Evolutionary conservation across 495 filamentous ascomycete genomes (phyloP).

Genomic region (Podospora pseudopauciseta): DNA sequence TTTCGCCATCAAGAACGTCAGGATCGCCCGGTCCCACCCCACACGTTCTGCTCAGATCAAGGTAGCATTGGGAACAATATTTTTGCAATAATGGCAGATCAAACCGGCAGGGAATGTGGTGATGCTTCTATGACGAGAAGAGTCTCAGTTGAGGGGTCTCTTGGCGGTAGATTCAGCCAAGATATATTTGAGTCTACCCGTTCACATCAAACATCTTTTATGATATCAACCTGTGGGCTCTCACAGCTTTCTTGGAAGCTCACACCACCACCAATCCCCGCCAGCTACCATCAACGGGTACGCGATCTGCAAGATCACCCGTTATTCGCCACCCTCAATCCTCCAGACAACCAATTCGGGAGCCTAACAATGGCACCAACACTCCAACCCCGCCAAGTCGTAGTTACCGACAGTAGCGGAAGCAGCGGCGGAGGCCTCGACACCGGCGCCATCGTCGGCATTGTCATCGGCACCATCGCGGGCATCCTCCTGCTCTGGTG

Average conservation of each 20-base stretch:
- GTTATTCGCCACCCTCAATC: neutral
- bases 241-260: constrained; percentile 2
- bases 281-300: neutral
- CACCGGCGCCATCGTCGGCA: constrained; percentile 29
- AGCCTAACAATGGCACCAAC: constrained; percentile 20
- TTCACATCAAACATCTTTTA: neutral
- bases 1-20: neutral
- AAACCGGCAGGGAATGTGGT: neutral
- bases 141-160: neutral
- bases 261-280: neutral
- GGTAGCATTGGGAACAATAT: neutral
- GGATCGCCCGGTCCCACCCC: neutral
- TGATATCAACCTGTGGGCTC: neutral
- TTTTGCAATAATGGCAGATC: neutral
- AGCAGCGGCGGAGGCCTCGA: constrained; percentile 14
- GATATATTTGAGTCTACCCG: neutral
- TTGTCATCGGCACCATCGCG: constrained; percentile 31
- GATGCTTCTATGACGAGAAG: neutral
- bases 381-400: constrained; percentile 2
- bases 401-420: neutral
- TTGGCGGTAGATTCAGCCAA: neutral
- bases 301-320: neutral
- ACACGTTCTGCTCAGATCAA: neutral
- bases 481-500: constrained; percentile 28
- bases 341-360: neutral